Evolutionary conservation across 1,284 basidiomycete species (phyloP), one percentile per base, ranked within the genome.

Genomic region (Ustilago cynodontis): DNA sequence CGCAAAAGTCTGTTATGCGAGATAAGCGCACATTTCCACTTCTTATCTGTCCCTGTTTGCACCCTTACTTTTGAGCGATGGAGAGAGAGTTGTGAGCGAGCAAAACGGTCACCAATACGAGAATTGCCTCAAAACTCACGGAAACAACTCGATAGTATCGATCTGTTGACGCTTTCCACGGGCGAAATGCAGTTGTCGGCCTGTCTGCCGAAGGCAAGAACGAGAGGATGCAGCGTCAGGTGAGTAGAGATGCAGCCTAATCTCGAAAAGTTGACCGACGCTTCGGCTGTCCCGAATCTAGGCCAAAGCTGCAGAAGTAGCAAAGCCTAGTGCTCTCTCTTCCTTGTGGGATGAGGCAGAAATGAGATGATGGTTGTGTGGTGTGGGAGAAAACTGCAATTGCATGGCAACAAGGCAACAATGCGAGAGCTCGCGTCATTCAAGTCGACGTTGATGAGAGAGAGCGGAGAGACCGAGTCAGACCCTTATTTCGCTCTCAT

Each of bases 401-500:
- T 33, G 43, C 35, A 16, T 33, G 31, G 31, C 31, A 33, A 33
- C 31, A 11, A 33, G 31, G 31, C 5, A n/a, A n/a, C n/a, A n/a
- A n/a, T n/a, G 31, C 11, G 31, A 33, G 11, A 33, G 37, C 37
- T 41, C 10, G 37, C 31, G 31, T 43, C 41, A 20, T 43, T 9
- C 41, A 43, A 43, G 41, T 43, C 41, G 41, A 20, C 7, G 20
- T 43, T 22, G n/a, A 43, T 43, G 20, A 20, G 47, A 24, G 47
- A 26, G 24, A 49, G 22, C 9, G 20, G 10, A 49, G 24, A 3
- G 47, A 49, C 47, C 39, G 35, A 54, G 52, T 54, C 52, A 56
- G 54, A 56, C 54, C 54, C 39, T 56, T 54, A 9, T 41, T 37
- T 37, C 35, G n/a, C n/a, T n/a, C n/a, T n/a, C n/a, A n/a, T 37